Evolutionary conservation across 2,329 filamentous ascomycete genomes (phyloP), one percentile per base, ranked within the genome.

Genomic region (Fonsecaea monophora): DNA sequence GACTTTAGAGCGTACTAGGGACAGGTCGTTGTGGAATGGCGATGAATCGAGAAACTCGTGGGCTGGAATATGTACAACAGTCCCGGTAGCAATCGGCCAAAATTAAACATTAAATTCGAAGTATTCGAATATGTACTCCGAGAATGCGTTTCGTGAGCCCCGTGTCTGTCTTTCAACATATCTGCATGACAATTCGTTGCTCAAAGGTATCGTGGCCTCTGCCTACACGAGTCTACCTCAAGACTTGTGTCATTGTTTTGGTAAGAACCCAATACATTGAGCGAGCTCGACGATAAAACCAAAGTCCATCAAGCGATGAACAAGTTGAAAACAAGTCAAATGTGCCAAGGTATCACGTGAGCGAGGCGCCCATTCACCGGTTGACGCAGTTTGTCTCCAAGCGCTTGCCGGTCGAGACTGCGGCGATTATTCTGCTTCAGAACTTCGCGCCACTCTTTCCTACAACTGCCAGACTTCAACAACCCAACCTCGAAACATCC

Each of bases 371-470:
- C 15, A n/a, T 37, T n/a, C 30, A 32, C 30, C 3, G 30, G 30
- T 32, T 32, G 30, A 32, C 30, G 30, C 18, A 32, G 30, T 32
- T 32, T 32, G 30, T 32, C 30, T 32, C 30, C 5, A 32, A 21
- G 12, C 18, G 21, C 21, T 25, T 25, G 21, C 45, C 21, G 45
- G 53, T 53, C 34, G 32, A 18, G 59, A 61, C 59, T 61, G 59
- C 59, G 59, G 59, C 59, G 37, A 42, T 50, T 25, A 25, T 21
- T 50, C 45, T 30, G 25, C 45, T 50, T 10, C 9, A 50, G 21
- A n/a, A 18, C 4, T 18, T 18, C 30, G 18, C 38, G 12, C 34
- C n/a, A n/a, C 35, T 18, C 30, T 60, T 18, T n/a, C 50, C 8
- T 30, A 30, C 53, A 8, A 25, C 30, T 48, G 32, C 37, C 21